Conservation (phyloP, 1,284 basidiomycete genomes). For the Kalmanozyma brasiliensis region DNA sequence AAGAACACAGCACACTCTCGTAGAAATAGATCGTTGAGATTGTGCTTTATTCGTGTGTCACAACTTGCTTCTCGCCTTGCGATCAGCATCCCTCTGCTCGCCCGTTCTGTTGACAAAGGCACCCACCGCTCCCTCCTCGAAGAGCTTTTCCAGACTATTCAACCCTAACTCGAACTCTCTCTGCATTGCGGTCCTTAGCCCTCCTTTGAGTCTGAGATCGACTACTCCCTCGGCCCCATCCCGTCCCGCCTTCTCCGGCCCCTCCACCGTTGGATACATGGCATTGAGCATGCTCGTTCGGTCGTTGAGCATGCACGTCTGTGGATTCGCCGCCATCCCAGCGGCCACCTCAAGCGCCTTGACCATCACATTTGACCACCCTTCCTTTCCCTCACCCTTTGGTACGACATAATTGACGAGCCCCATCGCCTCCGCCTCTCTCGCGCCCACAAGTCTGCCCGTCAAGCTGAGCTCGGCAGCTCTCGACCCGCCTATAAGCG, state of each 20-base stretch:
- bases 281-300: slow-evolving; percentile 33
- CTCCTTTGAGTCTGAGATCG: slow-evolving; percentile 38
- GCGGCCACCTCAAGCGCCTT: slow-evolving; percentile 29
- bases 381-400: neutral
- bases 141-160: slow-evolving; percentile 26
- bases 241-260: neutral
- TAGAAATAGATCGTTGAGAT: too few relatives aligned
- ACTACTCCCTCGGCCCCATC: neutral
- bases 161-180: slow-evolving; percentile 36
- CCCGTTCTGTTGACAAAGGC: slow-evolving; percentile 34
- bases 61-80: slow-evolving; percentile 31
- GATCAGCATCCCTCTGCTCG: slow-evolving; percentile 20
- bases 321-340: slow-evolving; percentile 24
- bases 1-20: neutral
- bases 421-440: slow-evolving; percentile 28
- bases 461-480: slow-evolving; percentile 36
- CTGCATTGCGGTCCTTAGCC: slow-evolving; percentile 33
- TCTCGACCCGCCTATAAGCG: slow-evolving; percentile 31
- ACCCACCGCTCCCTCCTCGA: slow-evolving; percentile 34
- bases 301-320: slow-evolving; percentile 47
- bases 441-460: slow-evolving; percentile 25
- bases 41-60: too few relatives aligned
- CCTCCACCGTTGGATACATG: slow-evolving; percentile 7
- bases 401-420: slow-evolving; percentile 33
- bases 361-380: slow-evolving; percentile 18